Percentiles rank a stretch among this genome's conserved stretches.
Conservation (phyloP, 352 stramenopile genomes). For the Aphanomyces astaci region DNA sequence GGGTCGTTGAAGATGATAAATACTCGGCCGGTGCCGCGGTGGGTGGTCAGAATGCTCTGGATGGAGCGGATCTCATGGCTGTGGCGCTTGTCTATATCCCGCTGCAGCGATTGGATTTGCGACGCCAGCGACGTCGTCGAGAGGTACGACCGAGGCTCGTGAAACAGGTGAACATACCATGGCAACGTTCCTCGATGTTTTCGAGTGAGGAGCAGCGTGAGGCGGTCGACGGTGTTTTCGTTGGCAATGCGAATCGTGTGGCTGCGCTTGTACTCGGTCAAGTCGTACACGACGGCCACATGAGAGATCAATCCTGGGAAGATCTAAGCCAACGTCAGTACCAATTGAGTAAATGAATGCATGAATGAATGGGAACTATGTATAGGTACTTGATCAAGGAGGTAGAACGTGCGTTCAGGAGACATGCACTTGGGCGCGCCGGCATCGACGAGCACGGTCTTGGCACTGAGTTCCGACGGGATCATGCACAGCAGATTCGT, state of each 20-base stretch:
- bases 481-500: constrained; percentile 75
- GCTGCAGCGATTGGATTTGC: constrained; percentile 31
- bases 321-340: constrained; percentile 1
- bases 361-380: background rate
- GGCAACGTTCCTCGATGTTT: constrained; percentile 63
- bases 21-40: constrained; percentile 61
- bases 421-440: constrained; percentile 63
- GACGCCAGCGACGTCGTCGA: constrained; percentile 36
- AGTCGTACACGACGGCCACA: constrained; percentile 73
- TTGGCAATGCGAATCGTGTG: constrained; percentile 42
- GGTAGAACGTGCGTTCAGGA: constrained; percentile 62
- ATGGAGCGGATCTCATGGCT: constrained; percentile 45
- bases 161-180: constrained; percentile 41
- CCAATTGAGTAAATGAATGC: background rate
- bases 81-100: constrained; percentile 49
- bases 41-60: constrained; percentile 49
- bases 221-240: constrained; percentile 49
- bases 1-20: constrained; percentile 79
- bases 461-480: constrained; percentile 58
- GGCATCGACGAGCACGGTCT: constrained; percentile 72
- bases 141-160: constrained; percentile 37
- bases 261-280: constrained; percentile 59
- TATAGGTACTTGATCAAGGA: constrained; percentile 54
- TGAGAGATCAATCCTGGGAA: constrained; percentile 77
- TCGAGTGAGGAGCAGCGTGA: constrained; percentile 54